These are phyloP conservation scores for Exophiala mesophila DNA, from an alignment of 2,329 filamentous ascomycete genomes.

Conservation along the genomic window DNA sequence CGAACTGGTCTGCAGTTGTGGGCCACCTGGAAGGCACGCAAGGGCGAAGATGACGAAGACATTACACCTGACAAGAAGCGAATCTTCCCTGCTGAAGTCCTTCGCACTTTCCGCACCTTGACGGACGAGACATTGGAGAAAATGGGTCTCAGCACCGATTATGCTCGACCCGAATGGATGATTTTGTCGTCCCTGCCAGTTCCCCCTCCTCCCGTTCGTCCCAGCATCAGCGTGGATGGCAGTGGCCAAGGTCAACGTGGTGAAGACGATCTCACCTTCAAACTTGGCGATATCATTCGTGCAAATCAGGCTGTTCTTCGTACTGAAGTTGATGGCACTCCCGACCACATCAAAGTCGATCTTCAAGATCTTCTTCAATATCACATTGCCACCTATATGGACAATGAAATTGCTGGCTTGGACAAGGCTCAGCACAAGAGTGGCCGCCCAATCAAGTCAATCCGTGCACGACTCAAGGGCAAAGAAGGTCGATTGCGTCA, in stretches of 20 bases:
- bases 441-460: conserved; percentile 91
- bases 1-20: conserved; percentile 80
- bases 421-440: conserved; percentile 96
- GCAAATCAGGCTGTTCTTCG: conserved; percentile 93
- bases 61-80: conserved; percentile 69
- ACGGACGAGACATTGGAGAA: conserved; percentile 73
- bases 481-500: conserved; percentile 97
- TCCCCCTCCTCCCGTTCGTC: conserved; percentile 88
- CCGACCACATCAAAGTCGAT: conserved; percentile 83
- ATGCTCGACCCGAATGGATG: conserved; percentile 98
- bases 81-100: conserved; percentile 77
- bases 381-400: conserved; percentile 98
- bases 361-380: conserved; percentile 93
- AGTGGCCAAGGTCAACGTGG: conserved; percentile 87
- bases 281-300: conserved; percentile 95
- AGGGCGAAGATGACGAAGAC: conserved; percentile 68
- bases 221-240: conserved; percentile 95
- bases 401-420: conserved; percentile 96
- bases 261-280: conserved; percentile 99
- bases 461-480: conserved; percentile 94
- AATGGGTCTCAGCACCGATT: conserved; percentile 90
- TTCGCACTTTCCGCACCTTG: conserved; percentile 83
- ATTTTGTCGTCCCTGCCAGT: conserved; percentile 91
- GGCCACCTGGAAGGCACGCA: conserved; percentile 65
- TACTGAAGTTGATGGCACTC: conserved; percentile 84